phyloP scores from a whole-genome alignment of 2,329 filamentous ascomycete species.

The Claviceps spartinae region DNA sequence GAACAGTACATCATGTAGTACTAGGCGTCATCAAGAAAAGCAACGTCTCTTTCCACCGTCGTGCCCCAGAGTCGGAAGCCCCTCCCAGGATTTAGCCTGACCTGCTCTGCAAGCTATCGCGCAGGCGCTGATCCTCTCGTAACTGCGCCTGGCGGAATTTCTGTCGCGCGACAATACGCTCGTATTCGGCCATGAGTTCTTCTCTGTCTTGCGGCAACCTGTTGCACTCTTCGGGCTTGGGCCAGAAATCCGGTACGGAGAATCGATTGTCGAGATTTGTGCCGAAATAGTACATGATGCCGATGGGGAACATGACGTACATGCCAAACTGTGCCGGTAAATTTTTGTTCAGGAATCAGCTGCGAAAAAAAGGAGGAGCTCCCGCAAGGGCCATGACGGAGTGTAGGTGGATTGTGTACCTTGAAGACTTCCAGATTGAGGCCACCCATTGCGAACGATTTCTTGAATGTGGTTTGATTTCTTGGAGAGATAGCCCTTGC shows the following conservation, averaged over 20 bases:
- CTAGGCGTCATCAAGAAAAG: no score
- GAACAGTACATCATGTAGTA: no score
- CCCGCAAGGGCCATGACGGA: no score
- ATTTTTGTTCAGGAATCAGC: background rate
- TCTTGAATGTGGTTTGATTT: slow-evolving; percentile 9
- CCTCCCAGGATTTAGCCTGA: slow-evolving; percentile 12
- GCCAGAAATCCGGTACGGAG: slow-evolving; percentile 85
- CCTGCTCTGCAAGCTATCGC: slow-evolving; percentile 11
- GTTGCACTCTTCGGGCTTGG: slow-evolving; percentile 64
- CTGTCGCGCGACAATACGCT: slow-evolving; percentile 49
- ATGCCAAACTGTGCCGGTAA: slow-evolving; percentile 65
- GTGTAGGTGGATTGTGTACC: slow-evolving; percentile 33
- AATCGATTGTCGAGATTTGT: slow-evolving; percentile 94
- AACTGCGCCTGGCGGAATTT: slow-evolving; percentile 60
- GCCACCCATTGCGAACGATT: slow-evolving; percentile 46
- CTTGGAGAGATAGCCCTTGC: background rate
- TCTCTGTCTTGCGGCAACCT: slow-evolving; percentile 63
- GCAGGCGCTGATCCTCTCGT: slow-evolving; percentile 21
- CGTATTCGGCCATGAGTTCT: slow-evolving; percentile 71
- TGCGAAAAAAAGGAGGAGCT: background rate
- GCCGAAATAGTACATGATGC: slow-evolving; percentile 99
- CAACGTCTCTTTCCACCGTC: no score
- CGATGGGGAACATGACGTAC: slow-evolving; percentile 98
- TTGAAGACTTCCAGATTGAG: slow-evolving; percentile 93
- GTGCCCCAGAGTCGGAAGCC: slow-evolving; percentile 6